Evolutionary conservation across 805 yeast genomes (phyloP).

Genomic region (Pichia paraexigua): DNA sequence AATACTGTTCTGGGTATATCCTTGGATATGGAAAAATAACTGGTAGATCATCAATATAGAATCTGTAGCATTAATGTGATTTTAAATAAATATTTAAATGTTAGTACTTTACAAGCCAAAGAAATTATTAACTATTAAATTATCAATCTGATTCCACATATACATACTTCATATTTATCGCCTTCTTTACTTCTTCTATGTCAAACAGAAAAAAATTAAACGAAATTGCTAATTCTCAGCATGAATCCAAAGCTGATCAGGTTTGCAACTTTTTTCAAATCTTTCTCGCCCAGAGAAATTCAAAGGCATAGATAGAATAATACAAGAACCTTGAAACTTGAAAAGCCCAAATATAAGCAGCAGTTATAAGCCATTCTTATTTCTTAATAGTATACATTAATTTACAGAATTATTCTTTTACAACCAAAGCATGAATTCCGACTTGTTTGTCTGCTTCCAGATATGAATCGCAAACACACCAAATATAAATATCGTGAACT

Average conservation of each 20-base stretch:
- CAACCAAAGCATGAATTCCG: conserved; percentile 18
- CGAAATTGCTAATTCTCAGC: not conserved
- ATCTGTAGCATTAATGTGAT: conserved; percentile 31
- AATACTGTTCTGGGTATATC: conserved; percentile 97
- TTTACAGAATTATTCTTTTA: not conserved
- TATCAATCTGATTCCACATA: not conserved
- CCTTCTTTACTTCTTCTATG: not conserved
- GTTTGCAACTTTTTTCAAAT: not conserved
- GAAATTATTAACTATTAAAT: not conserved
- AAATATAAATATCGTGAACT: conserved; percentile 51
- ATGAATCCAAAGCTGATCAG: not conserved
- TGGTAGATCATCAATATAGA: conserved; percentile 91
- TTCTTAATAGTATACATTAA: not conserved
- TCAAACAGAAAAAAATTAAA: not conserved
- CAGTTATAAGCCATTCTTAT: too few species aligned
- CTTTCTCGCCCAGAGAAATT: not conserved
- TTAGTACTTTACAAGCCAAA: not conserved
- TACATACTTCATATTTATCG: not conserved
- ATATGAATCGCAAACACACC: conserved; percentile 90
- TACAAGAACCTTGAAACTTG: too few species aligned
- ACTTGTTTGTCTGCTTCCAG: conserved; percentile 89
- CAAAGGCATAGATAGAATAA: not conserved
- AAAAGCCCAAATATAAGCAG: too few species aligned
- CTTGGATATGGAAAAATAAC: conserved; percentile 94
- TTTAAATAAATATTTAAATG: not conserved